phyloP scores from a whole-genome alignment of 2,329 filamentous ascomycete species.

The Cladorrhinum sp. region DNA sequence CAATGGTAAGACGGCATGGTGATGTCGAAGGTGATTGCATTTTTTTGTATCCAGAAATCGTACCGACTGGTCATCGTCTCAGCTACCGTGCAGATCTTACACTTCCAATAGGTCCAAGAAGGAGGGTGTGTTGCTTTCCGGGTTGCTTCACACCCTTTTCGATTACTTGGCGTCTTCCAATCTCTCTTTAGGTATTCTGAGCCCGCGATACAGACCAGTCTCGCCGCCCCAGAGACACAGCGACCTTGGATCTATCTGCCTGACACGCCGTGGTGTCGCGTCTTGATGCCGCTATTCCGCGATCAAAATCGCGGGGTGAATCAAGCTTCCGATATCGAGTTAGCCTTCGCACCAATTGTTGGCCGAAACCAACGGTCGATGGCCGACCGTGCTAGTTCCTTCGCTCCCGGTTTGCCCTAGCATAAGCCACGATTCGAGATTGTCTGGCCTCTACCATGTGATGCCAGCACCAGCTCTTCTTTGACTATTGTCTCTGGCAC shows the following conservation, averaged over 20 bases:
- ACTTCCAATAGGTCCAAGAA: not conserved
- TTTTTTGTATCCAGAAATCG: constrained; percentile 1
- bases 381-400: not conserved
- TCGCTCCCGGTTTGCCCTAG: not conserved
- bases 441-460: not conserved
- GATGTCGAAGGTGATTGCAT: not conserved
- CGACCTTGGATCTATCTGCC: too few species aligned
- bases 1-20: constrained; percentile 11
- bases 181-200: not conserved
- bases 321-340: not conserved
- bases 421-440: not conserved
- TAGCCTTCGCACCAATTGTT: not conserved
- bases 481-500: too few species aligned
- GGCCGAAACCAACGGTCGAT: not conserved
- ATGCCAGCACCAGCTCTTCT: not conserved
- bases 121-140: constrained; percentile 20
- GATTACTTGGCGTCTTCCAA: constrained; percentile 4
- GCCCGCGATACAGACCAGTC: not conserved
- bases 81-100: constrained; percentile 11
- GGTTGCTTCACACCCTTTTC: constrained; percentile 12
- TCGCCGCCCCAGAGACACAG: not conserved
- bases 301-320: not conserved
- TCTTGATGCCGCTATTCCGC: not conserved
- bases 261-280: not conserved
- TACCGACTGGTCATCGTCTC: constrained; percentile 10